Base-by-base conservation (phyloP, 2,329 filamentous ascomycete genomes). In the Emergomyces pasteurianus region DNA sequence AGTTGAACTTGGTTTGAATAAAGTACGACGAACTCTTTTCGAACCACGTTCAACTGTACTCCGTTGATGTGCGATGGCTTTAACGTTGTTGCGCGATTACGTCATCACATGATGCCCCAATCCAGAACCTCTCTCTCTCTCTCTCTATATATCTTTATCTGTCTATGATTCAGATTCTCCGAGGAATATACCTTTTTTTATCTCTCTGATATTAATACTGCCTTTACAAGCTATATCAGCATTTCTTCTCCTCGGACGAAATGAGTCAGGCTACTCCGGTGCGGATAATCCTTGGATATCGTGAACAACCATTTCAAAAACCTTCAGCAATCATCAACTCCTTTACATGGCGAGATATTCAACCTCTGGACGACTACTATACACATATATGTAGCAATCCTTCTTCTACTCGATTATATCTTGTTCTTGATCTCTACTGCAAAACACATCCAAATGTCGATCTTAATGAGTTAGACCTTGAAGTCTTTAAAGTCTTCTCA, bases 381-480 rank as follows among this genome's bases (percentile, higher is more conserved):
- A 63, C 61, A 66, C 61, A 67, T 66, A 67, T 67, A 66, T 67
- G 61, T 62, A 58, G 63, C 58, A 58, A 67, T 65, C 60, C 63
- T 65, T 59, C 49, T 61, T 69, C 64, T 63, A 67, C 67, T 63
- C 64, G 63, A 43, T 67, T 69, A 66, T 67, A 70, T 67, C 67
- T 70, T 60, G 63, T 69, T 64, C 65, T 70, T 42, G 67, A 70
- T 65, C 54, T 70, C 61, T 54, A 70, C 59, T 69, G 62, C 62
- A 69, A 69, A 63, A 64, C 63, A 62, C 58, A 68, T 63, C 66
- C 66, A 62, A 63, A 58, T 64, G 61, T 68, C 60, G 60, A 69
- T 65, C 65, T 62, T 58, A 62, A 61, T 50, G 65, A 63, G 50
- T 63, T 70, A 64, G 57, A 64, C 63, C 67, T 68, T 50, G 53